phyloP scores from a whole-genome alignment of 2,329 filamentous ascomycete species.

The Colletotrichum cordylinicola region DNA sequence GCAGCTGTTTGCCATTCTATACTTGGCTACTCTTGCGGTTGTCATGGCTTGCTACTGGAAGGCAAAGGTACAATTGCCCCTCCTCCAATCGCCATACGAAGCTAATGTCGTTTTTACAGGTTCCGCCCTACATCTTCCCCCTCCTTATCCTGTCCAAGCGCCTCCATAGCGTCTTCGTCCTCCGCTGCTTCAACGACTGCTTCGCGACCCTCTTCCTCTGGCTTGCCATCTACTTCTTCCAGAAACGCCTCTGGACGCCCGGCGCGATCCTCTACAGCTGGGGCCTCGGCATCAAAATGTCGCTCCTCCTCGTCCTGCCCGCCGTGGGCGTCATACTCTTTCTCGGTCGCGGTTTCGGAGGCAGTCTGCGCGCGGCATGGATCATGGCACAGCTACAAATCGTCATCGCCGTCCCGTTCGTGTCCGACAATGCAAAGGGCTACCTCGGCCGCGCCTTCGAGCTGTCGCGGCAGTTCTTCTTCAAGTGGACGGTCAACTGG shows the following conservation, averaged over 20 bases:
- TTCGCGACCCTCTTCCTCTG: constrained; percentile 87
- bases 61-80: constrained; percentile 61
- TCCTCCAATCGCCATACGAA: not conserved
- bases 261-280: constrained; percentile 77
- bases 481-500: constrained; percentile 99
- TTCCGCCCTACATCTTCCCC: constrained; percentile 85
- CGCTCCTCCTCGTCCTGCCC: constrained; percentile 80
- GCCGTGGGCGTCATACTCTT: constrained; percentile 80
- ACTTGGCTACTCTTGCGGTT: constrained; percentile 75
- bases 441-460: constrained; percentile 90
- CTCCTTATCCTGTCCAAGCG: constrained; percentile 89
- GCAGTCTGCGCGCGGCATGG: constrained; percentile 70
- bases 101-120: constrained; percentile 47
- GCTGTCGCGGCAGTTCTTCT: constrained; percentile 88
- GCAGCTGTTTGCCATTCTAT: constrained; percentile 79
- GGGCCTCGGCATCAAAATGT: constrained; percentile 96
- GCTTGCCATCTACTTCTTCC: constrained; percentile 78
- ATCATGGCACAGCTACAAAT: constrained; percentile 83
- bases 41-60: constrained; percentile 84
- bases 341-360: constrained; percentile 71
- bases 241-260: constrained; percentile 75
- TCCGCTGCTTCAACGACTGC: constrained; percentile 95
- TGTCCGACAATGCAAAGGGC: constrained; percentile 66
- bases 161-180: constrained; percentile 89
- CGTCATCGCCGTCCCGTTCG: constrained; percentile 70